A percentile compares a stretch with the other conserved stretches of the same genome.
These are phyloP conservation scores for Uromyces viciae-fabae DNA, from an alignment of 1,284 basidiomycete genomes.

Conservation along the genomic window DNA sequence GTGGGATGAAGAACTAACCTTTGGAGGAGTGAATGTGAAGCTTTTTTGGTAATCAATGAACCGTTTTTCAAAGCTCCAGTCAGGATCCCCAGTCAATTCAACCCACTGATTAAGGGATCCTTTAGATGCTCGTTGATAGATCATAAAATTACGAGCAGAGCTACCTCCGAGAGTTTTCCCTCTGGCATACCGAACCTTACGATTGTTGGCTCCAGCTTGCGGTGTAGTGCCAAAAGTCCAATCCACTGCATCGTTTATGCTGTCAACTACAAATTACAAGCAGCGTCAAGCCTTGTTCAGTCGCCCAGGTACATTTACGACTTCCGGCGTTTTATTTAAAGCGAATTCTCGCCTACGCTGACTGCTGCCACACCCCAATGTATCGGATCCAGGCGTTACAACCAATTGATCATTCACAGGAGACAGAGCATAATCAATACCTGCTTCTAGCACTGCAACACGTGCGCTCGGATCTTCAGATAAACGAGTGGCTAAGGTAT, in stretches of 20 bases:
- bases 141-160: slow-evolving; percentile 52
- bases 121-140: slow-evolving; percentile 51
- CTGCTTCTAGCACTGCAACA: slow-evolving; percentile 53
- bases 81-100: slow-evolving; percentile 50
- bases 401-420: slow-evolving; percentile 45
- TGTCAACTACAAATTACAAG: background rate
- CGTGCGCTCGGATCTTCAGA: slow-evolving; percentile 50
- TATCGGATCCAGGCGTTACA: slow-evolving; percentile 38
- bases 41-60: slow-evolving; percentile 31
- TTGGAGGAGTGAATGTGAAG: slow-evolving; percentile 25
- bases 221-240: slow-evolving; percentile 30
- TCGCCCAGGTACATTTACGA: background rate
- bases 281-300: background rate
- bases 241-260: slow-evolving; percentile 19
- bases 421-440: slow-evolving; percentile 40
- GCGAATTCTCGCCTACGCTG: slow-evolving; percentile 29
- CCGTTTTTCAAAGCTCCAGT: slow-evolving; percentile 53
- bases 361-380: slow-evolving; percentile 49
- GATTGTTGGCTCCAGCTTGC: slow-evolving; percentile 32
- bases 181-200: slow-evolving; percentile 49
- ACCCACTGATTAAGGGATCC: slow-evolving; percentile 53
- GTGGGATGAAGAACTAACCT: slow-evolving; percentile 46
- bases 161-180: slow-evolving; percentile 52
- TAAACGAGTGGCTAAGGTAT: slow-evolving; percentile 46
- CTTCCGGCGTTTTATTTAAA: slow-evolving; percentile 35